A percentile compares a stretch with the other conserved stretches of the same genome.
These are phyloP conservation scores for Cryptosporidium ubiquitum DNA, from an alignment of 169 alveolate species.

Conservation along the genomic window DNA sequence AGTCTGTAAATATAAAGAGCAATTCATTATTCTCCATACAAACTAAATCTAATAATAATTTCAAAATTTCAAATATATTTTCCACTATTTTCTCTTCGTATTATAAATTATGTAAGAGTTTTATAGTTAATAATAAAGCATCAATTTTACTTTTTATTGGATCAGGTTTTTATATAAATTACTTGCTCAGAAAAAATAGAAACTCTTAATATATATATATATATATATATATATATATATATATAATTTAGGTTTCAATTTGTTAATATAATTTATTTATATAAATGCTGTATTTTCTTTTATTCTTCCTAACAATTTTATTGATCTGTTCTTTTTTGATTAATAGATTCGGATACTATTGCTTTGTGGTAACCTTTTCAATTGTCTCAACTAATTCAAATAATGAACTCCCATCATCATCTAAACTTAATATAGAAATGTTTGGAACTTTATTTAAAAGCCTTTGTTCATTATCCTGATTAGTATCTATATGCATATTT, in stretches of 20 bases:
- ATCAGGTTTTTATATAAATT: slow-evolving; percentile 14
- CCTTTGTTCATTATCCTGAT: slow-evolving; percentile 5
- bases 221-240: too few relatives aligned
- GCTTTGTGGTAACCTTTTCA: not conserved
- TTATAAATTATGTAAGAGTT: not conserved
- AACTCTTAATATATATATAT: not conserved
- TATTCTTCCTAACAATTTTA: not conserved
- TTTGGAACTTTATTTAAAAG: slow-evolving; percentile 54
- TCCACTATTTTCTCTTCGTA: not conserved
- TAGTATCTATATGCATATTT: slow-evolving; percentile 60
- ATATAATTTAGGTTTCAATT: not conserved
- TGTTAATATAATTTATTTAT: not conserved
- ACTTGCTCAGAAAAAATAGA: slow-evolving; percentile 6
- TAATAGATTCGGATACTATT: not conserved
- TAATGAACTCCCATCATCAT: not conserved
- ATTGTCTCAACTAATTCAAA: slow-evolving; percentile 26
- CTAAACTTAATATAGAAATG: not conserved
- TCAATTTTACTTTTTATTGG: slow-evolving; percentile 6
- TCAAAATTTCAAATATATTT: slow-evolving; percentile 1
- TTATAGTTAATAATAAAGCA: not conserved
- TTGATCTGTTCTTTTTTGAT: not conserved
- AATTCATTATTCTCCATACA: not conserved
- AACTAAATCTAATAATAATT: not conserved
- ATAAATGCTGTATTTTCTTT: not conserved
- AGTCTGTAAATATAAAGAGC: not conserved